Conservation (phyloP, 2,329 filamentous ascomycete genomes). For the Lasiodiplodia theobromae region DNA sequence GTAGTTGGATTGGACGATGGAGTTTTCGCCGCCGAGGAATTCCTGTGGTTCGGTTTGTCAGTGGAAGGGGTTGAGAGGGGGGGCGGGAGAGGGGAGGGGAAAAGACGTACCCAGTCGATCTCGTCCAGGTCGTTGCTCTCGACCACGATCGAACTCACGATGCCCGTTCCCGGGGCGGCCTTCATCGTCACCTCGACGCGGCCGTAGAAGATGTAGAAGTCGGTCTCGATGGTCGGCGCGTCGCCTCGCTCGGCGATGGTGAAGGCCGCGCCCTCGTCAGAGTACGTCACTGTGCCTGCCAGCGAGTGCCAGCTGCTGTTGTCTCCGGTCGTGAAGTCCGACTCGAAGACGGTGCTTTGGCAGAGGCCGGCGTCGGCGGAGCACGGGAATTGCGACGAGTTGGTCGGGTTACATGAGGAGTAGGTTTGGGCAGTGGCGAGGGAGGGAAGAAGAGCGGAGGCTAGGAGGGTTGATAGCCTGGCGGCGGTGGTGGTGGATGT, state of each 20-base stretch:
- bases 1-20: constrained; percentile 71
- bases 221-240: constrained; percentile 59
- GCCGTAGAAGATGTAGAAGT: constrained; percentile 36
- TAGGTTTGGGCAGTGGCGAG: constrained; percentile 51
- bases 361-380: constrained; percentile 43
- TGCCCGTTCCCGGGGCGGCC: constrained; percentile 32
- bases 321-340: constrained; percentile 56
- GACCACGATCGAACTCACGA: constrained; percentile 31
- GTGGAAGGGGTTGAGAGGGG: no score
- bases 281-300: constrained; percentile 67
- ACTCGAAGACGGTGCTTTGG: constrained; percentile 55
- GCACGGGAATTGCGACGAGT: constrained; percentile 49
- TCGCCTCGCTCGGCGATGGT: constrained; percentile 71
- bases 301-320: constrained; percentile 67
- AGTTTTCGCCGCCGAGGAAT: constrained; percentile 63
- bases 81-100: no score
- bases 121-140: constrained; percentile 33
- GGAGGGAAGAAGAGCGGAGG: constrained; percentile 36
- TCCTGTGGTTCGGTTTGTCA: constrained; percentile 32
- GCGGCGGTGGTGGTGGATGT: neutral
- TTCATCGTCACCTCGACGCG: constrained; percentile 33
- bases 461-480: constrained; percentile 11
- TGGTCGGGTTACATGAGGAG: constrained; percentile 50
- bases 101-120: constrained; percentile 32
- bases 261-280: constrained; percentile 69